Evolutionary conservation across 2,329 filamentous ascomycete genomes (phyloP), one percentile per base, ranked within the genome.

Genomic region (Aschersonia sp.): DNA sequence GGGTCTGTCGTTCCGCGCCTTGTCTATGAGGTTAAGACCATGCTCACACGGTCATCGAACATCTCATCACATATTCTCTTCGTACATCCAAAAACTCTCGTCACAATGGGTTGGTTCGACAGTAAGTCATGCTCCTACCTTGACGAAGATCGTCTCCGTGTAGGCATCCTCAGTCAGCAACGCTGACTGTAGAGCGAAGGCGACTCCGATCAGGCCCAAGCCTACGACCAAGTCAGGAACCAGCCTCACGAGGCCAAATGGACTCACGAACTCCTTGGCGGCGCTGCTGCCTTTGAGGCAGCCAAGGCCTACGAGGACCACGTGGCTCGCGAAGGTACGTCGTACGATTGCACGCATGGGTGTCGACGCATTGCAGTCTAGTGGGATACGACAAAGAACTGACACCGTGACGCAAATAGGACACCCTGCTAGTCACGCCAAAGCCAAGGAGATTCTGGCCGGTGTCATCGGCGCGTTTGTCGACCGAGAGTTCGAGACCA

Each of bases 241-340:
- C 53, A 56, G 20, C 48, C 50, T 6, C 62, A 65, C 50, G 59
- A 63, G 48, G 58, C 60, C 5, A 50, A 59, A 9, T 58, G 60
- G 48, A 53, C 56, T 5, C 60, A 62, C 43, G 60, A 62, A 10
- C 52, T 62, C 2, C 49, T 62, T 2, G 60, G 60, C 1, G 59
- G 60, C 9, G 60, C 60, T 0, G 60, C 60, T 5, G 60, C 60
- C 1, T 62, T 31, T 12, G 60, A 60, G 31, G 60, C 60, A 0
- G 60, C 60, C 43, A 62, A 61, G 52, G 56, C 56, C 0, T 62
- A 62, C 12, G 60, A 62, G 45, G 47, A 62, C 3, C 60, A 62
- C 4, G 53, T 54, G 4, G 55, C 54, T 6, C 38, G 20, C 4
- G 58, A 62, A 3, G 60, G 60, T 59, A 38, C 35, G 35, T 12